Base-by-base conservation (phyloP, 2,329 filamentous ascomycete genomes). In the Microthyrium microscopicum region DNA sequence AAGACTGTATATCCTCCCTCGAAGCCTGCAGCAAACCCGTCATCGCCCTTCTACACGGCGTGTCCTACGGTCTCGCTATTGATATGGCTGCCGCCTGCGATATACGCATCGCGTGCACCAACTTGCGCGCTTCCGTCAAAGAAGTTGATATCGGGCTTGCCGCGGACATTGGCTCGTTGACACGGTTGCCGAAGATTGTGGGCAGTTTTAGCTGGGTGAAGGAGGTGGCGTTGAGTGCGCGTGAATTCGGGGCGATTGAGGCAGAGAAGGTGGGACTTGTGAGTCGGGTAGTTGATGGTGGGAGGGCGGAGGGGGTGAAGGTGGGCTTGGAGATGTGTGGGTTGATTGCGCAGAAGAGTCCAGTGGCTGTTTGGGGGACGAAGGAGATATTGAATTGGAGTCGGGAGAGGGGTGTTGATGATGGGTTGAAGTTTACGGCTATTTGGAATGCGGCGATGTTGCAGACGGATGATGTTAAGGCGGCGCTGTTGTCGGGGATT, bases 381-480 rank as follows among this genome's bases (percentile, higher is more conserved):
- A 93, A 93, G 61, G 79, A 89, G 57, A 56, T 92, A 40, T 51
- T 93, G 49, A 84, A 89, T 54, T 82, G 77, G 49, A 78, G 76
- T 21, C 67, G 81, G 45, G 85, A 92, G 53, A 72, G 84, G 51
- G 64, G 66, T 2, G 71, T 92, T 19, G 70, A 68, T 29, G 83
- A 92, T 44, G 82, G 76, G 29, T 57, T 95, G 51, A 70, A 71
- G 37, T 94, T 93, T 54, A 92, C 85, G 4, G 67, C 71, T 8
- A 66, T 89, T 1, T 94, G 85, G 87, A 95, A 95, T 50, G 69
- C 73, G 44, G 78, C 73, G 3, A 79, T 80, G 48, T 50, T 93
- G 45, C 85, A 94, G 61, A 79, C 81, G 5, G 61, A 64, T 33
- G 87, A 95, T 61, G 67, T 93, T 27, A 59, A 70, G 48, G 61